Evolutionary conservation across 106 monocot genomes (phyloP).

Genomic region (Allium sativum): DNA sequence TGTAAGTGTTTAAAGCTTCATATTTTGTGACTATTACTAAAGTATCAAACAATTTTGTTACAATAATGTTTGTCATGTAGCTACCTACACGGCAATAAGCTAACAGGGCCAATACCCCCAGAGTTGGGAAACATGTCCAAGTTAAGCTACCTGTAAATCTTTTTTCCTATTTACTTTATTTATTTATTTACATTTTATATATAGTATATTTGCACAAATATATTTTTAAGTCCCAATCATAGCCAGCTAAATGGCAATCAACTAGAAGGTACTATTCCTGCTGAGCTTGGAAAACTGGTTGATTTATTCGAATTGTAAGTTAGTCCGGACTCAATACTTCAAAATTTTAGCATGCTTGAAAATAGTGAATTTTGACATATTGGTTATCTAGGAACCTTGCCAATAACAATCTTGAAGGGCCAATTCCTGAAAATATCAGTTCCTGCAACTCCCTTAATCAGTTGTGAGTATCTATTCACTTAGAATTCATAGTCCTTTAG

Average conservation of each 20-base stretch:
- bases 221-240: not conserved
- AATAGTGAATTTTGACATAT: not conserved
- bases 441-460: slow-evolving; percentile 83
- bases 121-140: slow-evolving; percentile 96
- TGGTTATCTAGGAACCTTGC: slow-evolving; percentile 64
- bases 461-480: slow-evolving; percentile 39
- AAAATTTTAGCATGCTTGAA: not conserved
- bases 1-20: slow-evolving; percentile 32
- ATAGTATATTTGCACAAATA: not conserved
- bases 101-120: slow-evolving; percentile 81
- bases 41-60: not conserved
- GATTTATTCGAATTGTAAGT: slow-evolving; percentile 83
- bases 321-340: not conserved
- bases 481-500: not conserved
- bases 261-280: slow-evolving; percentile 61
- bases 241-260: slow-evolving; percentile 85
- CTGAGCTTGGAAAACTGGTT: slow-evolving; percentile 83
- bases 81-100: slow-evolving; percentile 91
- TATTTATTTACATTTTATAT: not conserved
- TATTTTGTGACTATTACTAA: not conserved
- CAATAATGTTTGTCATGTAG: slow-evolving; percentile 12
- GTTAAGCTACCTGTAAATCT: slow-evolving; percentile 85
- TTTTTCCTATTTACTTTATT: not conserved
- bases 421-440: slow-evolving; percentile 72
- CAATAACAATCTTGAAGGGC: slow-evolving; percentile 81